Evolutionary conservation across 768 basidiomycete genomes (phyloP).

Genomic region (Cubamyces lactineus): DNA sequence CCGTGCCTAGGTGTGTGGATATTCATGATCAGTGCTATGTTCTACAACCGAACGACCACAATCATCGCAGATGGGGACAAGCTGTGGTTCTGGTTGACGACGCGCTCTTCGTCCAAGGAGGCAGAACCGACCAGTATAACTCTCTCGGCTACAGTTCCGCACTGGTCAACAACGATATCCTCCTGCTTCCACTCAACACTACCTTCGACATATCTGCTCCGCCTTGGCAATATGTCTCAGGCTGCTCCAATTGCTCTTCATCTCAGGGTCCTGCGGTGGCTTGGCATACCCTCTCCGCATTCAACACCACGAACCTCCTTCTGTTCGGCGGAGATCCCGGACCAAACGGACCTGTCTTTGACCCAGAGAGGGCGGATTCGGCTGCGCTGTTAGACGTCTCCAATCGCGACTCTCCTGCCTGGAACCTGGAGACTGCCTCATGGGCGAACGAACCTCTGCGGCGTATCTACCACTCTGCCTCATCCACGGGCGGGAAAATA

Average conservation of each 20-base stretch:
- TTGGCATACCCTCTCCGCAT: slow-evolving; percentile 80
- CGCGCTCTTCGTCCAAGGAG: slow-evolving; percentile 75
- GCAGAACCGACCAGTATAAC: slow-evolving; percentile 72
- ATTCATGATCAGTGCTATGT: neutral
- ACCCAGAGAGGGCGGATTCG: slow-evolving; percentile 63
- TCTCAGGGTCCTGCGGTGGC: slow-evolving; percentile 65
- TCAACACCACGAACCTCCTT: slow-evolving; percentile 55
- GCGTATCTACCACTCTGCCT: slow-evolving; percentile 75
- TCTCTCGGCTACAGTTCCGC: slow-evolving; percentile 74
- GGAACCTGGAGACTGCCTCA: slow-evolving; percentile 48
- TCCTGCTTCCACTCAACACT: slow-evolving; percentile 64
- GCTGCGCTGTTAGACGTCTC: slow-evolving; percentile 56
- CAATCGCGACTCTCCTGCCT: slow-evolving; percentile 43
- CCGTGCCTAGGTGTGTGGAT: slow-evolving; percentile 29
- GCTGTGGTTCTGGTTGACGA: slow-evolving; percentile 61
- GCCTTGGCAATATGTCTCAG: slow-evolving; percentile 67
- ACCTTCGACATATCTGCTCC: slow-evolving; percentile 64
- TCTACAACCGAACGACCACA: neutral
- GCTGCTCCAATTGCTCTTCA: slow-evolving; percentile 45
- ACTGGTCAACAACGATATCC: slow-evolving; percentile 69
- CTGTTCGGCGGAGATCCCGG: slow-evolving; percentile 80
- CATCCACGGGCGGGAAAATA: slow-evolving; percentile 52
- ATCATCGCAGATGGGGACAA: slow-evolving; percentile 78
- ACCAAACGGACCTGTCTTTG: slow-evolving; percentile 53
- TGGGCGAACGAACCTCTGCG: slow-evolving; percentile 74